Conservation (phyloP, 257 asterid species). For the Fraxinus cuspidata region DNA sequence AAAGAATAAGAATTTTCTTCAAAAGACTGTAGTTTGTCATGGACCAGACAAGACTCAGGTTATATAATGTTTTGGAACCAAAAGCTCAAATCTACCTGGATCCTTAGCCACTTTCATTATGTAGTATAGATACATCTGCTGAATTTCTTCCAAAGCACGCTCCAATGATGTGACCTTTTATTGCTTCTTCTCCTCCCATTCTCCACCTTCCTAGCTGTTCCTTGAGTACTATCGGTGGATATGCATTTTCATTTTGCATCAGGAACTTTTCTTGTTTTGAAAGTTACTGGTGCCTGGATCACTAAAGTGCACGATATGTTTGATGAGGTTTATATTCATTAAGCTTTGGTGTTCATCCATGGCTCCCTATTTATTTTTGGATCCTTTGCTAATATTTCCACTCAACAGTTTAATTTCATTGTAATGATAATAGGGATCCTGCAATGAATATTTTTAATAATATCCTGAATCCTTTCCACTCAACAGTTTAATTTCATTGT, state of each 20-base stretch:
- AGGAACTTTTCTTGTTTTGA: background rate
- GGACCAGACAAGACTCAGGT: background rate
- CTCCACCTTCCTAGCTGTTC: background rate
- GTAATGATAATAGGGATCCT: background rate
- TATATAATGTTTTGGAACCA: background rate
- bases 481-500: background rate
- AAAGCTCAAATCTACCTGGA: background rate
- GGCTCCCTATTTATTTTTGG: background rate
- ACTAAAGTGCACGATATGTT: background rate
- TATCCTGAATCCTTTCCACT: too few relatives aligned
- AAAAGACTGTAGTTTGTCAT: background rate
- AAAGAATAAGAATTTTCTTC: background rate
- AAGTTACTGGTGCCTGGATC: background rate
- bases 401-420: background rate
- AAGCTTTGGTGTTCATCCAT: background rate
- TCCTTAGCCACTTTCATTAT: background rate
- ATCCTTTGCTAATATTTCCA: background rate
- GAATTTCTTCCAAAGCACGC: background rate
- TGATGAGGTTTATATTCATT: background rate
- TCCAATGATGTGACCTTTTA: background rate
- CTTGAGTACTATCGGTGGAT: background rate
- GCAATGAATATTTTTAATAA: background rate
- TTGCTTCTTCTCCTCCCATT: background rate
- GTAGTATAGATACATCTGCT: background rate
- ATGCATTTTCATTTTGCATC: slow-evolving; percentile 1